Conservation (phyloP, 1,139 yeast genomes). For the Debaryomycetaceae sp. region DNA sequence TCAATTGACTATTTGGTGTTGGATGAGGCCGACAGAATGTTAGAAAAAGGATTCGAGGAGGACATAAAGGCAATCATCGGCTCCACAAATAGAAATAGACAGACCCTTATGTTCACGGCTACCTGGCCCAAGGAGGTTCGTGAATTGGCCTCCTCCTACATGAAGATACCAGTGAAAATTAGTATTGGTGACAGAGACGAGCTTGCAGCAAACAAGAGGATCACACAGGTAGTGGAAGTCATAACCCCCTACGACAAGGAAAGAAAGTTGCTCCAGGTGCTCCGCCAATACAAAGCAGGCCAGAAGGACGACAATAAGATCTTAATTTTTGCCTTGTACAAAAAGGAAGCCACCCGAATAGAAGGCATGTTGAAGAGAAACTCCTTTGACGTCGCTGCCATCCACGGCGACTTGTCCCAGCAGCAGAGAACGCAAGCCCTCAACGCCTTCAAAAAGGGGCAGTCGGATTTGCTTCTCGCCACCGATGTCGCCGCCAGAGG, state of each 20-base stretch:
- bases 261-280: conserved; percentile 63
- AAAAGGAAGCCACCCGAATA: conserved; percentile 92
- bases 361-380: conserved; percentile 71
- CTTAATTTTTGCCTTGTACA: conserved; percentile 88
- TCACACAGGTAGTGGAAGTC: conserved; percentile 91
- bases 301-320: conserved; percentile 70
- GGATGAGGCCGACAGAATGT: conserved; percentile 83
- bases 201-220: conserved; percentile 88
- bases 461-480: conserved; percentile 74
- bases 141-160: conserved; percentile 83
- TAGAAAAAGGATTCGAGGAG: conserved; percentile 93
- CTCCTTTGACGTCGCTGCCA: conserved; percentile 83
- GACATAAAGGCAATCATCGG: conserved; percentile 83
- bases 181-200: conserved; percentile 95
- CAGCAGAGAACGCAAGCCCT: conserved; percentile 88
- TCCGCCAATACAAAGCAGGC: conserved; percentile 72
- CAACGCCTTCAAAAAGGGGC: conserved; percentile 80
- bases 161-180: conserved; percentile 81
- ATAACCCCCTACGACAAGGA: conserved; percentile 83
- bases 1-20: conserved; percentile 75
- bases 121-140: conserved; percentile 93
- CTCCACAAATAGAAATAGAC: conserved; percentile 52
- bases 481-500: conserved; percentile 96
- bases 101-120: conserved; percentile 86
- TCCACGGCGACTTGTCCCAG: conserved; percentile 94